A percentile compares a stretch with the other conserved stretches of the same genome.
Conservation (phyloP, 139 green algal genomes). For the Ulvella scutata region DNA sequence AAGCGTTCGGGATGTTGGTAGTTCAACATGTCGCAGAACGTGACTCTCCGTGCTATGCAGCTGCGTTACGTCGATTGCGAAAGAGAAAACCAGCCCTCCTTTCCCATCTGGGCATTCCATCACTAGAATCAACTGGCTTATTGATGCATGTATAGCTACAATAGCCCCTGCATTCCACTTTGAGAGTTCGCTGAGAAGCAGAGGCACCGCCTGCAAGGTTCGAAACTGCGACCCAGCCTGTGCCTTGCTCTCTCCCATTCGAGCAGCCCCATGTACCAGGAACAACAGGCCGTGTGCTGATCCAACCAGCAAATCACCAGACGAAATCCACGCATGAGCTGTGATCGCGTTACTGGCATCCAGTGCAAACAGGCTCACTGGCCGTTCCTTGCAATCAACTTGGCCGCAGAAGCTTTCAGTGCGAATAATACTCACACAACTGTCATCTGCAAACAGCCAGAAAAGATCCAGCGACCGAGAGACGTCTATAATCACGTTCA, state of each 20-base stretch:
- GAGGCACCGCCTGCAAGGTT: not conserved
- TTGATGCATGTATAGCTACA: not conserved
- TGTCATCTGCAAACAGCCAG: conserved; percentile 2
- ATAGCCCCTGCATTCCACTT: not conserved
- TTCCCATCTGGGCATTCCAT: not conserved
- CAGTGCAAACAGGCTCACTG: not conserved
- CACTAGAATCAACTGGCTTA: not conserved
- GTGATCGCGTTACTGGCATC: not conserved
- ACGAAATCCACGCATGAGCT: not conserved
- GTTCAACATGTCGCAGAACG: not conserved
- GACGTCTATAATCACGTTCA: no score
- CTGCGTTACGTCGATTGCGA: no score
- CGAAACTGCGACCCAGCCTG: not conserved
- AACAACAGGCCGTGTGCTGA: not conserved
- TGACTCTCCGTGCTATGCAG: no score
- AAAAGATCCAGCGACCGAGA: no score
- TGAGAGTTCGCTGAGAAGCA: not conserved
- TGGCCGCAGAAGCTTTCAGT: not conserved
- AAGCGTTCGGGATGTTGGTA: not conserved
- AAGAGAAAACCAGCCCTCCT: not conserved
- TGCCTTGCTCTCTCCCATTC: not conserved
- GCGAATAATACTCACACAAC: not conserved
- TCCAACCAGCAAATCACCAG: not conserved
- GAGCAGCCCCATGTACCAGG: not conserved
- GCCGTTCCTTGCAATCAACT: not conserved